These are phyloP conservation scores for Hawksworthiomyces lignivorus DNA, from an alignment of 2,329 filamentous ascomycete genomes.

Conservation along the genomic window DNA sequence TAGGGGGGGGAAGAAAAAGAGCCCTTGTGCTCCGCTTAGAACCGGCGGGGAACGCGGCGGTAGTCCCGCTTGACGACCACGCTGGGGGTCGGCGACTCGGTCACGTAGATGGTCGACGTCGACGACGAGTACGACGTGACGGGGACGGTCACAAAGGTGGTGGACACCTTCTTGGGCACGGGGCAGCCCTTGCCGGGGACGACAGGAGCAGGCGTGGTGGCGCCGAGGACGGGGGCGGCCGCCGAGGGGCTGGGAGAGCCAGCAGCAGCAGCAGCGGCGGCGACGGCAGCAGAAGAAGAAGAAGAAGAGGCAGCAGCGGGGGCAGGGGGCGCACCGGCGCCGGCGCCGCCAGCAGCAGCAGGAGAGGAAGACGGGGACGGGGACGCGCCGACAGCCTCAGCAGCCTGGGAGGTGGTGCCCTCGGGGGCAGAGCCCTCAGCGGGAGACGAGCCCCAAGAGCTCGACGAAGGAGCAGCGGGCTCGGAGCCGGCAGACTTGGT, in stretches of 20 bases:
- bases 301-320: background rate
- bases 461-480: background rate
- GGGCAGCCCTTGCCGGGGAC: background rate
- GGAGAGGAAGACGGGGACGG: background rate
- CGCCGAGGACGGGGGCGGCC: too few species aligned
- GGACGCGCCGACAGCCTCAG: background rate
- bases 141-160: conserved; percentile 1
- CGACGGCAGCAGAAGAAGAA: background rate
- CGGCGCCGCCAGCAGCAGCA: background rate
- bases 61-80: background rate
- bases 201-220: too few species aligned
- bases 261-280: background rate
- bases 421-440: background rate
- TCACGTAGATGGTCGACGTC: conserved; percentile 8
- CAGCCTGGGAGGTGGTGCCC: background rate
- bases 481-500: background rate
- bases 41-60: conserved; percentile 1
- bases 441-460: background rate
- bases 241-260: too few species aligned
- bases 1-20: background rate
- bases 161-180: background rate
- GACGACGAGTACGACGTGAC: conserved; percentile 1
- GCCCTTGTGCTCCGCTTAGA: background rate
- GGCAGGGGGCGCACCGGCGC: background rate
- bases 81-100: background rate